A percentile compares a stretch with the other conserved stretches of the same genome.
These are phyloP conservation scores for Vitis cinerea DNA, from an alignment of 164 flowering plant genomes.

Conservation along the genomic window DNA sequence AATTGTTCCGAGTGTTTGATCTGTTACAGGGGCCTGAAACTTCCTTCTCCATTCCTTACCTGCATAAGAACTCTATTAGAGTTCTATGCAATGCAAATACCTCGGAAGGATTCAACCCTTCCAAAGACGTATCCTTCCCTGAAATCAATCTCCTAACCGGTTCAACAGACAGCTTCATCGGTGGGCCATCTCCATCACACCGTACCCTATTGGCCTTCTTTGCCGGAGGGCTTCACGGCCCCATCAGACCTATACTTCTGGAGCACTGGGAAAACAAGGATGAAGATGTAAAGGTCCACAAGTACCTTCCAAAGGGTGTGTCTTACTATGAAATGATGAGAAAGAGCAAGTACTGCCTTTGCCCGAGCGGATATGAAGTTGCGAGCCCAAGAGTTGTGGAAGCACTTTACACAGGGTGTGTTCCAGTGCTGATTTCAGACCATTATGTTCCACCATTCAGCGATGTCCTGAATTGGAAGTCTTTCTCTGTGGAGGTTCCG, in stretches of 20 bases:
- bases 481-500: slow-evolving; percentile 47
- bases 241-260: slow-evolving; percentile 56
- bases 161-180: slow-evolving; percentile 29
- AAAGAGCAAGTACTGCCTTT: slow-evolving; percentile 60
- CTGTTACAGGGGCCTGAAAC: slow-evolving; percentile 56
- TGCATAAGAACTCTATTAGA: slow-evolving; percentile 49
- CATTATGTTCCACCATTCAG: slow-evolving; percentile 63
- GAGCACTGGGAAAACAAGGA: slow-evolving; percentile 67
- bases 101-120: slow-evolving; percentile 55
- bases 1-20: neutral
- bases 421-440: slow-evolving; percentile 67
- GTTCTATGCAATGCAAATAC: slow-evolving; percentile 74
- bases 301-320: slow-evolving; percentile 54
- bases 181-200: slow-evolving; percentile 56
- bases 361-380: slow-evolving; percentile 78
- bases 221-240: slow-evolving; percentile 74
- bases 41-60: slow-evolving; percentile 41
- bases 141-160: slow-evolving; percentile 60
- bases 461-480: slow-evolving; percentile 61
- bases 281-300: slow-evolving; percentile 43
- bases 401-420: slow-evolving; percentile 63
- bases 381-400: slow-evolving; percentile 75
- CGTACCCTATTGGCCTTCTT: slow-evolving; percentile 59
- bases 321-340: slow-evolving; percentile 57
- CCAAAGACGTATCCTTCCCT: slow-evolving; percentile 63